These are phyloP conservation scores for Caloboletus inedulis DNA, from an alignment of 1,284 basidiomycete genomes.

Conservation along the genomic window DNA sequence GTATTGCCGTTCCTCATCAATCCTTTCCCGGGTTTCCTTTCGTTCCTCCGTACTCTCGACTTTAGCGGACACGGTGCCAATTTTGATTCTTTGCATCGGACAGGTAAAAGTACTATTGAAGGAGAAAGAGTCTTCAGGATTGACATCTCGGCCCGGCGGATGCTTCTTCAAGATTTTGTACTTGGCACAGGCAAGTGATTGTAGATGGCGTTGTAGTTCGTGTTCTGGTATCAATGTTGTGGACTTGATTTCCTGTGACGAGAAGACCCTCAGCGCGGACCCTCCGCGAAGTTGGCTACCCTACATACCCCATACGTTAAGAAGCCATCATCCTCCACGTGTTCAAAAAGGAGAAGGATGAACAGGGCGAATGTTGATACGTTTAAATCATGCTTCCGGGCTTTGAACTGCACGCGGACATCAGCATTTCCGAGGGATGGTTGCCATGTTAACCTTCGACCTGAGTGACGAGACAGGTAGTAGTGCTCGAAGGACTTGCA, in stretches of 20 bases:
- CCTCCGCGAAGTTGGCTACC: not conserved
- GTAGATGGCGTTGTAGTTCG: constrained; percentile 89
- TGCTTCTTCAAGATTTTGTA: constrained; percentile 91
- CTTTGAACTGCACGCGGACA: constrained; percentile 80
- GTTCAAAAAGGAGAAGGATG: constrained; percentile 87
- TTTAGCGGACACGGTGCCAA: constrained; percentile 82
- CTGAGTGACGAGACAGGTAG: constrained; percentile 87
- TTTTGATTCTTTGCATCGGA: constrained; percentile 89
- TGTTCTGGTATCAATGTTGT: constrained; percentile 71
- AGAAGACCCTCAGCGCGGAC: not conserved
- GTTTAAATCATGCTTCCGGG: constrained; percentile 84
- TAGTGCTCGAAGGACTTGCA: constrained; percentile 84
- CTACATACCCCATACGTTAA: constrained; percentile 67
- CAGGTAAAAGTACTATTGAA: constrained; percentile 86
- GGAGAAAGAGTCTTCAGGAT: constrained; percentile 75
- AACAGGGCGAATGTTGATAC: constrained; percentile 90
- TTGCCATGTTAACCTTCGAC: constrained; percentile 92
- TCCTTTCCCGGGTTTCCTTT: constrained; percentile 85
- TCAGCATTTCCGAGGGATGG: constrained; percentile 91
- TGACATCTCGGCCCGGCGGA: constrained; percentile 84
- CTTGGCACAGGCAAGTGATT: constrained; percentile 97
- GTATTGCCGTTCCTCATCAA: constrained; percentile 91
- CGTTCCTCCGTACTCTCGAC: constrained; percentile 88
- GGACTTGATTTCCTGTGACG: constrained; percentile 61
- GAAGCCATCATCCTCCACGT: constrained; percentile 62